Evolutionary conservation across 1,284 basidiomycete genomes (phyloP), one percentile per base, ranked within the genome.

Genomic region (Tilletia caries): DNA sequence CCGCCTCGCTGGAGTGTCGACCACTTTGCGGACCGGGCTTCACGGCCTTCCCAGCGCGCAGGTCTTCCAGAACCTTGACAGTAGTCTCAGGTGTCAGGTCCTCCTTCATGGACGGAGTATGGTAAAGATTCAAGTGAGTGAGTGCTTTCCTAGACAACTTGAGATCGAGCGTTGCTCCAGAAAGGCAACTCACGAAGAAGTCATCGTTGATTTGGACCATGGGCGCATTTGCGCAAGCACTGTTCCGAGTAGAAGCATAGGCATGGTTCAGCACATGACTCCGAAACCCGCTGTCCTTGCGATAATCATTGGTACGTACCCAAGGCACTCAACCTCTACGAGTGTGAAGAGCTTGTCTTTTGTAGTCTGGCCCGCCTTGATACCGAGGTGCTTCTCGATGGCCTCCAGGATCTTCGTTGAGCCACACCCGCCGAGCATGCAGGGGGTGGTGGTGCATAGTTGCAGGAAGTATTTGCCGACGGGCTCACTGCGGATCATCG

Each of bases 371-470:
- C 96, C 95, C 13, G 92, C 89, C 77, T 91, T 89, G 64, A 91
- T 91, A 48, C 91, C 91, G 43, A 98, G 88, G 82, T 96, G 91
- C 67, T 87, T 85, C 84, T 92, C 90, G 71, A 93, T 91, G 41
- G 94, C 90, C 77, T 95, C 86, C 65, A 97, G 88, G 77, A 98
- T 95, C 69, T 91, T 90, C 75, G 90, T 92, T 34, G 93, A 93
- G 46, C 87, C 87, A 76, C 87, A 87, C 65, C 95, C 95, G 67
- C 92, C 90, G 64, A 99, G 88, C 91, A 95, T 95, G 86, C 96
- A 98, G 23, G 95, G 95, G 12, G 96, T 98, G 46, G 95, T 98
- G 48, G 96, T 98, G 88, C 96, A 99, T 69, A 98, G 91, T 86
- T 98, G 95, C 37, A 99, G 89, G 82, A 98, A 97, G 85, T 96